Conservation (phyloP, 345 rosid species). For the Citrus reticulata region DNA sequence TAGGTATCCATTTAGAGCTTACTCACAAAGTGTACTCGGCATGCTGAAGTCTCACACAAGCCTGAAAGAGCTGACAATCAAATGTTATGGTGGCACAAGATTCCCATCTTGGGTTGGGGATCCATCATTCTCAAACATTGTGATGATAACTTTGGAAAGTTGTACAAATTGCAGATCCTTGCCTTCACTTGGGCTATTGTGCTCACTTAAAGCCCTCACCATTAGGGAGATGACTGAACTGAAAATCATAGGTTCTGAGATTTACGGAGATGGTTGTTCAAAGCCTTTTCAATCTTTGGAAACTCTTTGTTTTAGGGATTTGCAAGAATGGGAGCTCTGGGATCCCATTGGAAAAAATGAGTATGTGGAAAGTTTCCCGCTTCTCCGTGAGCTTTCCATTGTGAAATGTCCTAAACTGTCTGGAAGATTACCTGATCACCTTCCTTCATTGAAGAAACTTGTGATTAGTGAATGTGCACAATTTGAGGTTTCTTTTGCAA, state of each 20-base stretch:
- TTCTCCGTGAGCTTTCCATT: neutral
- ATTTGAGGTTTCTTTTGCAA: neutral
- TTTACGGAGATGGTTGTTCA: neutral
- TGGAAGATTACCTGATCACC: neutral
- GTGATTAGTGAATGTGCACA: neutral
- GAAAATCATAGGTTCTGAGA: neutral
- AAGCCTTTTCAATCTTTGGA: neutral
- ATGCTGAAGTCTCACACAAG: neutral
- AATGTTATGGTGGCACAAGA: neutral
- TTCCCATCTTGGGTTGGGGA: neutral
- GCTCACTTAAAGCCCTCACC: neutral
- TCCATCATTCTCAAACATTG: neutral
- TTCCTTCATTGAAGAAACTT: neutral
- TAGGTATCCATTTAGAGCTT: too few species aligned
- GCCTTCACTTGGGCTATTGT: neutral
- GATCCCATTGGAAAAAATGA: neutral
- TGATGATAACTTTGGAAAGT: neutral
- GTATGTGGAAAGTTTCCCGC: neutral
- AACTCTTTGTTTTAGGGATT: neutral
- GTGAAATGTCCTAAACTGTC: neutral
- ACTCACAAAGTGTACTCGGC: neutral
- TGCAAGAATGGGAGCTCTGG: neutral
- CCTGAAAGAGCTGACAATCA: neutral
- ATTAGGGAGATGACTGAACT: neutral
- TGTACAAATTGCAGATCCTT: neutral